A percentile compares a stretch with the other conserved stretches of the same genome.
Conservation (phyloP, 352 stramenopile genomes). For the Globisporangium nodosum region DNA sequence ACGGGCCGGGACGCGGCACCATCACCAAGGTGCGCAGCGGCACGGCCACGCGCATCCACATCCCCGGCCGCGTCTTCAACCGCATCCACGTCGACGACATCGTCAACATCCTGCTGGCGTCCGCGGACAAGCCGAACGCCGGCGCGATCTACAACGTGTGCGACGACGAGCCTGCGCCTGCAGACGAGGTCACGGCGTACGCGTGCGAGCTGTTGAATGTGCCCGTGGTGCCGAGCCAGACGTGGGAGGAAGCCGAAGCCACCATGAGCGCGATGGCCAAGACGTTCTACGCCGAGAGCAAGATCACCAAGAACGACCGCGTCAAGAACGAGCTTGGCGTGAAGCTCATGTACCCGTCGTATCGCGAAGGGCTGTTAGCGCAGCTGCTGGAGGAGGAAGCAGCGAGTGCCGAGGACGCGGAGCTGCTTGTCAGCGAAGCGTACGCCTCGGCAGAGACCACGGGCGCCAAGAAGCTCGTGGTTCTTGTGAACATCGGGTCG, state of each 20-base stretch:
- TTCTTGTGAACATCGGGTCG: slow-evolving; percentile 75
- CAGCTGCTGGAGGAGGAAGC: slow-evolving; percentile 74
- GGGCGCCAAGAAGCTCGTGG: slow-evolving; percentile 21
- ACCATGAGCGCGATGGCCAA: slow-evolving; percentile 86
- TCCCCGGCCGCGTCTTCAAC: slow-evolving; percentile 80
- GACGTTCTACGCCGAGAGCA: slow-evolving; percentile 84
- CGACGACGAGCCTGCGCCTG: slow-evolving; percentile 83
- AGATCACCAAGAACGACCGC: slow-evolving; percentile 64
- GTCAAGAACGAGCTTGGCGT: slow-evolving; percentile 78
- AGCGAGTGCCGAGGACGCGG: not conserved
- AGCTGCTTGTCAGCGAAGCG: not conserved
- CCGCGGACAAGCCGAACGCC: slow-evolving; percentile 48
- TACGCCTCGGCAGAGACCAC: not conserved
- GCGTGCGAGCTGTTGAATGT: slow-evolving; percentile 67
- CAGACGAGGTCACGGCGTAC: slow-evolving; percentile 73
- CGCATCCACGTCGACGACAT: slow-evolving; percentile 91
- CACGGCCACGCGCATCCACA: slow-evolving; percentile 56
- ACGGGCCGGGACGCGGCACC: slow-evolving; percentile 80
- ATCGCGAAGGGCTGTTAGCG: slow-evolving; percentile 73
- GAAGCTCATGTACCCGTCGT: slow-evolving; percentile 65
- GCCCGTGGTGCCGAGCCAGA: slow-evolving; percentile 35
- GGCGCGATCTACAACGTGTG: slow-evolving; percentile 87
- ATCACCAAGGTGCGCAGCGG: slow-evolving; percentile 75
- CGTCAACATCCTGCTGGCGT: slow-evolving; percentile 67
- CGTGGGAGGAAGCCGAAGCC: slow-evolving; percentile 66